phyloP scores from a whole-genome alignment of 306 rosid species.

The Coriaria nepalensis region DNA sequence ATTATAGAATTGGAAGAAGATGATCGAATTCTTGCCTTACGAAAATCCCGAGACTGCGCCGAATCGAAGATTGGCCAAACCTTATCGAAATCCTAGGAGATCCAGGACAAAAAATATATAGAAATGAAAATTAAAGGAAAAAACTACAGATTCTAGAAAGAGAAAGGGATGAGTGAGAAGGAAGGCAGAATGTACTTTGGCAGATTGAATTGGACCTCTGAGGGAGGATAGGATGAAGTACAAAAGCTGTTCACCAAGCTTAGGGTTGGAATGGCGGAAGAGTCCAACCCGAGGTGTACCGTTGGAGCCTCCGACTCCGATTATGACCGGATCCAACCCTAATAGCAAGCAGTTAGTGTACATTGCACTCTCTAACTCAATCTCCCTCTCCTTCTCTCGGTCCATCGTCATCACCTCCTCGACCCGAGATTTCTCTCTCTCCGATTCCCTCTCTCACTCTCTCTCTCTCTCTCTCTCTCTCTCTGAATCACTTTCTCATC shows the following conservation, averaged over 20 bases:
- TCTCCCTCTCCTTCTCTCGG: constrained; percentile 98
- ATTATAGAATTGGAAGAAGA: not conserved
- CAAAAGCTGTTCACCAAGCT: constrained; percentile 92
- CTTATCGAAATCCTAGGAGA: constrained; percentile 91
- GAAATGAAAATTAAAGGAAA: constrained; percentile 15
- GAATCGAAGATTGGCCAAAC: constrained; percentile 99
- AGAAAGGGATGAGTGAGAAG: not conserved
- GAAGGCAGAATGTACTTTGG: constrained; percentile 36
- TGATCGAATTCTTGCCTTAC: constrained; percentile 46
- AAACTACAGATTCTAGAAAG: not conserved
- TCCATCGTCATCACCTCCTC: constrained; percentile 86
- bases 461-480: constrained; percentile 8
- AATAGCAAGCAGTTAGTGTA: constrained; percentile 89
- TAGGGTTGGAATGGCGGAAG: constrained; percentile 98
- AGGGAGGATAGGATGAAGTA: constrained; percentile 93
- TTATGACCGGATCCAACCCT: constrained; percentile 91
- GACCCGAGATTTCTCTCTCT: not conserved
- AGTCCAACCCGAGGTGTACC: constrained; percentile 80
- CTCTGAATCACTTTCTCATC: constrained; percentile 2
- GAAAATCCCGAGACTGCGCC: constrained; percentile 88
- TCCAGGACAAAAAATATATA: constrained; percentile 11
- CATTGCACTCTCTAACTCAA: constrained; percentile 98
- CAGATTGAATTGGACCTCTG: constrained; percentile 86
- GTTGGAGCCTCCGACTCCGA: constrained; percentile 77
- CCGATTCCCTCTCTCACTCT: constrained; percentile 12